Percentiles rank a stretch among this genome's conserved stretches.
phyloP scores from a whole-genome alignment of 257 asterid genomes.

The Gynochthodes officinalis region DNA sequence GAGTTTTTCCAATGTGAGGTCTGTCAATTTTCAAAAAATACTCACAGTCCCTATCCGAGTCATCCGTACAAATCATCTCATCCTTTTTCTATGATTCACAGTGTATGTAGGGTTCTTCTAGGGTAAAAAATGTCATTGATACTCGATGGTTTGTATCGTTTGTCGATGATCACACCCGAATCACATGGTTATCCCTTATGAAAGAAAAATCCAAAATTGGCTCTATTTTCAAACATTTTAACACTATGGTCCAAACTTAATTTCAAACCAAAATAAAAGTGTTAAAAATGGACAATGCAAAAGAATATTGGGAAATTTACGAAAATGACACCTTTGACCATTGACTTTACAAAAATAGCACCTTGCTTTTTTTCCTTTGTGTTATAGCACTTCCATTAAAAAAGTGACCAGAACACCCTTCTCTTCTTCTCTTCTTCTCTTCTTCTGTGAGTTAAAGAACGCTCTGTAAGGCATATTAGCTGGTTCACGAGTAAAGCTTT shows the following conservation, averaged over 20 bases:
- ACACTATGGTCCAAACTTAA: not conserved
- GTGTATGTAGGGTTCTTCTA: not conserved
- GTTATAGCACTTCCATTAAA: no score
- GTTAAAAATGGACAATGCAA: not conserved
- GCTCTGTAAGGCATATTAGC: no score
- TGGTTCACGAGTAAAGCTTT: no score
- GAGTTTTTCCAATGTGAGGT: not conserved
- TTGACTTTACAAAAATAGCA: no score
- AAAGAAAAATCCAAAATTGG: not conserved
- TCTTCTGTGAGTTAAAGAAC: no score
- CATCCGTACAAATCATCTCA: not conserved
- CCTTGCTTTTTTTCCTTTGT: no score
- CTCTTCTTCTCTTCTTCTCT: no score
- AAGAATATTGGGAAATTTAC: no score
- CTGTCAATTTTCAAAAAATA: conserved; percentile 2
- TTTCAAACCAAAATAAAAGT: not conserved
- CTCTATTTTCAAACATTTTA: not conserved
- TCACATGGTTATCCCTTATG: not conserved
- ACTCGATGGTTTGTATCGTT: not conserved
- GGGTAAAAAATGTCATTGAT: not conserved
- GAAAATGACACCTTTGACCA: no score
- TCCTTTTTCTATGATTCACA: not conserved
- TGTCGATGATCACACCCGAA: not conserved
- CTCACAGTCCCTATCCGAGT: not conserved
- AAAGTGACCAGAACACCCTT: no score